A percentile compares a stretch with the other conserved stretches of the same genome.
These are phyloP conservation scores for Pythium sp. DNA, from an alignment of 352 stramenopile species.

Conservation along the genomic window DNA sequence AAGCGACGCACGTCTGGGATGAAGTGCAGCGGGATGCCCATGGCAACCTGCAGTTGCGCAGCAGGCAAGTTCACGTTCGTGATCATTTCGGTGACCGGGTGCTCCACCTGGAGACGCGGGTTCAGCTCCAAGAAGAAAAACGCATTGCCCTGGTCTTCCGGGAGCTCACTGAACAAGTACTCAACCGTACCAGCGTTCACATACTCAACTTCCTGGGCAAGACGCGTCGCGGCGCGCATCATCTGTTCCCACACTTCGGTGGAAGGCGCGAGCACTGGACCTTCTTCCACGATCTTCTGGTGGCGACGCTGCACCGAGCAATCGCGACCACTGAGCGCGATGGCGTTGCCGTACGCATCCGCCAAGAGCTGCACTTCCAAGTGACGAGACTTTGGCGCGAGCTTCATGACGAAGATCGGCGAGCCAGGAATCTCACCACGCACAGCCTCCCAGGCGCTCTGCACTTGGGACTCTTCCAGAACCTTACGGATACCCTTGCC, in stretches of 20 bases:
- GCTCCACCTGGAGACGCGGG: constrained; percentile 98
- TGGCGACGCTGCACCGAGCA: constrained; percentile 99
- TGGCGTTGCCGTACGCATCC: constrained; percentile 98
- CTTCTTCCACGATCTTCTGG: constrained; percentile 99
- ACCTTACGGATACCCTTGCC: constrained; percentile 99
- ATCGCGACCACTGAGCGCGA: constrained; percentile 98
- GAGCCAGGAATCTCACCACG: constrained; percentile 97
- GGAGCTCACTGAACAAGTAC: constrained; percentile 98
- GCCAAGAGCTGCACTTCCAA: constrained; percentile 99
- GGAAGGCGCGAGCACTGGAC: constrained; percentile 91
- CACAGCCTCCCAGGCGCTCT: constrained; percentile 95
- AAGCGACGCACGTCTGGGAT: constrained; percentile 98
- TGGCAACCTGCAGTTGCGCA: constrained; percentile 97
- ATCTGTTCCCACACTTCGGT: constrained; percentile 97
- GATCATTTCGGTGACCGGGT: constrained; percentile 99
- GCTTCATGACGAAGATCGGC: constrained; percentile 99
- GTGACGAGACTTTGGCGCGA: constrained; percentile 95
- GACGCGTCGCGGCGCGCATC: constrained; percentile 95
- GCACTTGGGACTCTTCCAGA: constrained; percentile 88
- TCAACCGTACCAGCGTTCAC: constrained; percentile 99
- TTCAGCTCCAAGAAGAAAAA: constrained; percentile 99
- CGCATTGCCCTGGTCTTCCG: constrained; percentile 87
- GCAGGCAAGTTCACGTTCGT: constrained; percentile 97
- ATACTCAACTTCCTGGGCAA: constrained; percentile 99
- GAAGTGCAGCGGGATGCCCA: constrained; percentile 98